phyloP scores from a whole-genome alignment of 2,329 filamentous ascomycete genomes.

The Botrytis fragariae region DNA sequence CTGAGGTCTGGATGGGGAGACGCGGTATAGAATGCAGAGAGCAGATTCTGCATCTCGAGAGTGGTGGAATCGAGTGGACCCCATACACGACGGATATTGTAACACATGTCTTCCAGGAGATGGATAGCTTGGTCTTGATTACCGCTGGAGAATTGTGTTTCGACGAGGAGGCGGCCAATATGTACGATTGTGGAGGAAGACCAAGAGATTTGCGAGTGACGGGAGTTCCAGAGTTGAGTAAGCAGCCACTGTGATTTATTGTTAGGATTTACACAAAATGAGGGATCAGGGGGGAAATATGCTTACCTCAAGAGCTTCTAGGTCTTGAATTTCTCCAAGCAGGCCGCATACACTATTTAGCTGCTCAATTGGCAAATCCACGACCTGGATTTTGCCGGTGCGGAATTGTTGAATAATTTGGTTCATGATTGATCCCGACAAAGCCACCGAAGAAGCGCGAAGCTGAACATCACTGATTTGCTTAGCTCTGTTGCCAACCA shows the following conservation, averaged over 20 bases:
- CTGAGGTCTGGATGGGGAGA: constrained; percentile 23
- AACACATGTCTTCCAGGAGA: constrained; percentile 32
- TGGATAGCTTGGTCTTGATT: constrained; percentile 24
- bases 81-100: constrained; percentile 33
- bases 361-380: constrained; percentile 45
- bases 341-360: constrained; percentile 47
- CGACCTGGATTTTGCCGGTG: constrained; percentile 45
- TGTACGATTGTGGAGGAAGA: constrained; percentile 25
- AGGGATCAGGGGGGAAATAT: background rate
- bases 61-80: constrained; percentile 29
- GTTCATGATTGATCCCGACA: constrained; percentile 43
- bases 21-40: constrained; percentile 29
- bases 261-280: background rate
- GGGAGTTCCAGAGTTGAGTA: constrained; percentile 28
- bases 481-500: constrained; percentile 45
- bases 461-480: constrained; percentile 38
- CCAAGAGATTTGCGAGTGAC: constrained; percentile 26
- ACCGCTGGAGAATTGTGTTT: constrained; percentile 27
- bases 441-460: constrained; percentile 39
- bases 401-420: constrained; percentile 45
- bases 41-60: constrained; percentile 28
- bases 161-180: constrained; percentile 30
- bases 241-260: constrained; percentile 23
- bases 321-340: constrained; percentile 49
- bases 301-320: constrained; percentile 44